A percentile compares a stretch with the other conserved stretches of the same genome.
phyloP scores from a whole-genome alignment of 305 asterid genomes.

The Vinca major region DNA sequence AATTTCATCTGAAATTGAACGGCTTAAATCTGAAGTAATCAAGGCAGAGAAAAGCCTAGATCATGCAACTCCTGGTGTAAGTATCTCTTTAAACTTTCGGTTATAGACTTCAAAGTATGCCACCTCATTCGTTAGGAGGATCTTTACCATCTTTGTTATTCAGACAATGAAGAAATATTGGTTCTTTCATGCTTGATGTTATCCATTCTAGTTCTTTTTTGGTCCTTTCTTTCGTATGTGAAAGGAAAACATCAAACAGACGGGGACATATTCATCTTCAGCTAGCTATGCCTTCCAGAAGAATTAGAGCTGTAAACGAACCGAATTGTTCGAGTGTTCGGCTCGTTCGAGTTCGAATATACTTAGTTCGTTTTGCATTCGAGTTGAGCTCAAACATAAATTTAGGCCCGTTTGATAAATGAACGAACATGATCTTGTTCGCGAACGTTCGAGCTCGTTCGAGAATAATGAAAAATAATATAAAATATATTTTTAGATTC shows the following conservation, averaged over 20 bases:
- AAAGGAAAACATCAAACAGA: not conserved
- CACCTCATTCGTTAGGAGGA: not conserved
- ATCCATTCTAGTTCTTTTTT: not conserved
- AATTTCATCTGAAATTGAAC: conserved; percentile 65
- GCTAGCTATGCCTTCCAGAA: not conserved
- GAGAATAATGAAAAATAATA: no score
- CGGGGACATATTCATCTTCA: not conserved
- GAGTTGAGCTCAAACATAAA: no score
- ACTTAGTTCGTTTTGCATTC: no score
- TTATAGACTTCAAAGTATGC: not conserved
- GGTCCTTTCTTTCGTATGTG: not conserved
- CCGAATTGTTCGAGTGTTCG: no score
- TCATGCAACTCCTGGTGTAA: conserved; percentile 96
- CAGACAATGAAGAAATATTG: not conserved
- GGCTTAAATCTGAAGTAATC: conserved; percentile 70
- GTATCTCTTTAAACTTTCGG: conserved; percentile 22
- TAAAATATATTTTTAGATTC: no score
- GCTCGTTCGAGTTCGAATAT: no score
- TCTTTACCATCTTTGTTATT: not conserved
- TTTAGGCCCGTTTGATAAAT: no score
- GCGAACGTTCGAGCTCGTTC: no score
- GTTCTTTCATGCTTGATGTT: not conserved
- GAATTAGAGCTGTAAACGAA: no score
- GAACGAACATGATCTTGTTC: no score
- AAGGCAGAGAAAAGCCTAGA: conserved; percentile 95